Conservation (phyloP, 257 asterid genomes). For the Osmanthus fragrans region DNA sequence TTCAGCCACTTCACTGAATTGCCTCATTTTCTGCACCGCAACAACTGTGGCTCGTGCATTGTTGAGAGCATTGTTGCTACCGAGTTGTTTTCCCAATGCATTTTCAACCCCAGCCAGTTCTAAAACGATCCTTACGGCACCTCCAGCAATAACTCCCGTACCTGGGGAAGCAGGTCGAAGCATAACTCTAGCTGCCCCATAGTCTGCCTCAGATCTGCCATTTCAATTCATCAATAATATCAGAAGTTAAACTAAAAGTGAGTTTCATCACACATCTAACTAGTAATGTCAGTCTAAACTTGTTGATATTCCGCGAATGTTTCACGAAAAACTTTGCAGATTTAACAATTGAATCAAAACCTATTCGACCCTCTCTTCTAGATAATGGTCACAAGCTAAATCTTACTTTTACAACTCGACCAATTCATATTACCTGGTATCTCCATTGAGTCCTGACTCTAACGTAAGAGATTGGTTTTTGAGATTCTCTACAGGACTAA, state of each 20-base stretch:
- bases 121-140: constrained; percentile 83
- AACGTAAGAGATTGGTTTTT: not conserved
- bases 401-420: not conserved
- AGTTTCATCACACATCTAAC: not conserved
- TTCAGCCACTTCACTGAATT: constrained; percentile 82
- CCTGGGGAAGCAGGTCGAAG: constrained; percentile 97
- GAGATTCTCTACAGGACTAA: not conserved
- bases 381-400: not conserved
- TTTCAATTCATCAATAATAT: not conserved
- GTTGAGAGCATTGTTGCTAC: constrained; percentile 92
- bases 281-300: not conserved
- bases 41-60: constrained; percentile 92
- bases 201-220: constrained; percentile 72
- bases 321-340: too few species aligned
- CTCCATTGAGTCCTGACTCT: not conserved
- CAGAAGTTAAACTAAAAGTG: not conserved
- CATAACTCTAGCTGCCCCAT: constrained; percentile 97
- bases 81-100: constrained; percentile 92
- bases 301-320: not conserved
- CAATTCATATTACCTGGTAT: not conserved
- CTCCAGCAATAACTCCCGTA: constrained; percentile 97
- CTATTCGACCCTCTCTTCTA: not conserved
- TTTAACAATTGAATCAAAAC: not conserved
- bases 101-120: constrained; percentile 94
- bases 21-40: constrained; percentile 84